Conservation (phyloP, 352 stramenopile species). For the Phytophthora cryptogea region DNA sequence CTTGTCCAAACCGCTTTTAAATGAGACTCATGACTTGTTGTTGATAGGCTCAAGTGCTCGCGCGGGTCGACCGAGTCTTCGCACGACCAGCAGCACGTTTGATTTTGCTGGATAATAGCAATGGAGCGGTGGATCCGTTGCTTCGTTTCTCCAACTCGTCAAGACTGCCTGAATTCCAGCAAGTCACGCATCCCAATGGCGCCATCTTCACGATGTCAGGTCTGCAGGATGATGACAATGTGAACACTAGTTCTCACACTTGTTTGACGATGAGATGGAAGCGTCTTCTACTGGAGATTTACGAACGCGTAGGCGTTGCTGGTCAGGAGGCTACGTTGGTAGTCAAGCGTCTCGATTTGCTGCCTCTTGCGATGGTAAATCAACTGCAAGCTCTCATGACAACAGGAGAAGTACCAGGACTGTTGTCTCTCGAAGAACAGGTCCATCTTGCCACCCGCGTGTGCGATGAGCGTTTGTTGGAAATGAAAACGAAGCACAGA, state of each 20-base stretch:
- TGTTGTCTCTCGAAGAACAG: constrained; percentile 69
- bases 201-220: constrained; percentile 40
- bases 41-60: constrained; percentile 36
- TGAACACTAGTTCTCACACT: not conserved
- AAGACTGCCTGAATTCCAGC: not conserved
- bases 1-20: not conserved
- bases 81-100: constrained; percentile 41
- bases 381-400: constrained; percentile 58
- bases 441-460: constrained; percentile 62
- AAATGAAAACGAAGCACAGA: constrained; percentile 47
- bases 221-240: constrained; percentile 19
- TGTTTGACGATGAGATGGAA: constrained; percentile 43
- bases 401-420: constrained; percentile 61
- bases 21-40: not conserved
- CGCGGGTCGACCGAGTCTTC: constrained; percentile 50
- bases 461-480: constrained; percentile 64
- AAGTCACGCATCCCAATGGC: not conserved
- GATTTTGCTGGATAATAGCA: constrained; percentile 34
- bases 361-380: constrained; percentile 39
- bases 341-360: constrained; percentile 50
- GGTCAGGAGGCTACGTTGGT: constrained; percentile 63
- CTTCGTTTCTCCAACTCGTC: constrained; percentile 33
- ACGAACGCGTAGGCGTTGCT: constrained; percentile 56
- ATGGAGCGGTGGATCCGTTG: constrained; percentile 43
- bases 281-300: constrained; percentile 46